A percentile compares a stretch with the other conserved stretches of the same genome.
Conservation (phyloP, 345 rosid species). For the Streptanthus diversifolius region DNA sequence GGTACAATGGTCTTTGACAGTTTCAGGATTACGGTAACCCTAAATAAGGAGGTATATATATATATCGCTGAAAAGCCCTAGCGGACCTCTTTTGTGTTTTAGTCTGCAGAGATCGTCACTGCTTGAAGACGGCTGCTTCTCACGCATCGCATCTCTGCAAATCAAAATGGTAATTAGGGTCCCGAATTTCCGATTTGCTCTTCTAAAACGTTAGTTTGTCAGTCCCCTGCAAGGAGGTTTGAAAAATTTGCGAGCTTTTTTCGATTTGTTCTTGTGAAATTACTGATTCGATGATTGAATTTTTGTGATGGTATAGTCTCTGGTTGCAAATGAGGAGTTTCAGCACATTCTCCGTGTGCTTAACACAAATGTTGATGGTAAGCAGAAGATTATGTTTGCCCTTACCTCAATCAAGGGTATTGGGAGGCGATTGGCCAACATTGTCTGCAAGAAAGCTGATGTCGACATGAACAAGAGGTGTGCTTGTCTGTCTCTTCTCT, state of each 20-base stretch:
- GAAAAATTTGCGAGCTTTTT: not conserved
- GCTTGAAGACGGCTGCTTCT: slow-evolving; percentile 24
- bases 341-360: slow-evolving; percentile 93
- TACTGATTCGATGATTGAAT: not conserved
- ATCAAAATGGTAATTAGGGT: slow-evolving; percentile 28
- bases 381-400: slow-evolving; percentile 89
- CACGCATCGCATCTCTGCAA: slow-evolving; percentile 10
- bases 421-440: slow-evolving; percentile 80
- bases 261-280: not conserved
- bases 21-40: not conserved
- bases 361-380: slow-evolving; percentile 89
- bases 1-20: not conserved
- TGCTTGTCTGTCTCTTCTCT: not conserved
- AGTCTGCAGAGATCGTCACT: slow-evolving; percentile 2
- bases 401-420: slow-evolving; percentile 92
- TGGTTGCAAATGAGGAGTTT: slow-evolving; percentile 81
- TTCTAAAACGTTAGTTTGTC: not conserved
- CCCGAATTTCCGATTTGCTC: not conserved
- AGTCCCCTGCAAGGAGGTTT: not conserved
- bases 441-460: slow-evolving; percentile 90
- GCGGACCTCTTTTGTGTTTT: not conserved
- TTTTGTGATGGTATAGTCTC: slow-evolving; percentile 38
- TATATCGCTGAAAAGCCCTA: not conserved
- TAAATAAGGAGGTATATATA: not conserved
- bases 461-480: slow-evolving; percentile 88